phyloP scores from a whole-genome alignment of 2,329 filamentous ascomycete species.

The Fusarium verticillioides region DNA sequence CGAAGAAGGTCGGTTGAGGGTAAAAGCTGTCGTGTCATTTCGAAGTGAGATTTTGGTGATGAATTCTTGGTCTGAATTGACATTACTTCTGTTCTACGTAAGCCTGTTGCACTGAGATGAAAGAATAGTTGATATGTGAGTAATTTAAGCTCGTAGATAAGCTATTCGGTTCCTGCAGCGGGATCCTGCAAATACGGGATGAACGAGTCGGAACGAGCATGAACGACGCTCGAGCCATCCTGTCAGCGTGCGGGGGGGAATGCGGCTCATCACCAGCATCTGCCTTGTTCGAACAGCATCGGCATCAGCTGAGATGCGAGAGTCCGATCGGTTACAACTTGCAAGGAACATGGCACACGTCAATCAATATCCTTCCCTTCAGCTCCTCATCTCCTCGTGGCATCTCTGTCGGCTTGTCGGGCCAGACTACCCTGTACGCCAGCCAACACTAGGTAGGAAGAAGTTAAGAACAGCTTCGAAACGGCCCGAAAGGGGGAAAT shows the following conservation, averaged over 20 bases:
- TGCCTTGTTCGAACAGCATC: background rate
- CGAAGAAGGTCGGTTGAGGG: background rate
- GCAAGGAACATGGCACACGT: background rate
- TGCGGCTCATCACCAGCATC: background rate
- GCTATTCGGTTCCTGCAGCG: background rate
- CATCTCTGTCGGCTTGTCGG: background rate
- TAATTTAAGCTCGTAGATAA: background rate
- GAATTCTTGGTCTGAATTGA: accelerated
- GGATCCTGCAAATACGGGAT: background rate
- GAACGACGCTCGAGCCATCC: background rate
- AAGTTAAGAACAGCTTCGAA: background rate
- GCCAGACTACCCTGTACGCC: background rate
- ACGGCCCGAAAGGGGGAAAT: background rate
- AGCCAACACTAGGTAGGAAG: background rate
- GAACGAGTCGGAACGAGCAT: background rate
- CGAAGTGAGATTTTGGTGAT: background rate
- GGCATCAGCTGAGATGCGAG: background rate
- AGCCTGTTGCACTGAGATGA: accelerated
- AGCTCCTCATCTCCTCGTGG: background rate
- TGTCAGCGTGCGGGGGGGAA: background rate
- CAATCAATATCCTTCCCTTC: background rate
- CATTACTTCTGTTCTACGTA: accelerated
- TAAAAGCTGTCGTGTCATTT: background rate
- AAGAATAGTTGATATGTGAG: background rate
- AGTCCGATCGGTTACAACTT: background rate